Base-by-base conservation (phyloP, 495 filamentous ascomycete genomes). In the Penicillium cataractarum region DNA sequence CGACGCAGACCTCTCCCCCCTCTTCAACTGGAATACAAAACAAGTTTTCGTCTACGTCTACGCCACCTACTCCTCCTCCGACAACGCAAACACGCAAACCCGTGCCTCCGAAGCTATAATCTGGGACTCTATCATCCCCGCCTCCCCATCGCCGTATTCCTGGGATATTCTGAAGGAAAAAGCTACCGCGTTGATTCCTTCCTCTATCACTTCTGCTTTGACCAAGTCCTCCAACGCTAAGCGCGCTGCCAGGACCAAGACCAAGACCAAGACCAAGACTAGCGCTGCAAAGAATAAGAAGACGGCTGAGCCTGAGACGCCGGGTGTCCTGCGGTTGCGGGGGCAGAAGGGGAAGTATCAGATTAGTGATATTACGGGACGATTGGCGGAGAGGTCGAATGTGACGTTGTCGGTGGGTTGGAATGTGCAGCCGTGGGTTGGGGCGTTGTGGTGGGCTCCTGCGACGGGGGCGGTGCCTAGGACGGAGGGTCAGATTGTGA, bases 11-110 rank as follows among this genome's bases (percentile, higher is more conserved):
- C 85, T 99, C 55, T 86, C 87, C 58, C 88, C 90, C 29, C 89
- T 99, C 69, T 97, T 97, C 87, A 96, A 90, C 77, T 99, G 96
- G 96, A 99, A 99, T 81, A 99, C 95, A n/a, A 99, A 99, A 77
- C 92, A 97, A 77, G 77, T 98, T 67, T 99, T 98, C 78, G 86
- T 96, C 75, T 99, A 95, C 83, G 86, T 99, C 51, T 91, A 90
- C 53, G 93, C 93, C 35, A 86, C 87, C 26, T 99, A 94, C 83
- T 90, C 93, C 54, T 83, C 86, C 24, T 68, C 74, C 59, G 72
- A 74, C 61, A 62, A 70, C 40, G 58, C 60, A 61, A 42, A 66
- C 58, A 63, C 70, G 48, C 65, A 59, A 40, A 60, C 74, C 55
- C 82, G 77, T 17, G 67, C 71, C 56, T 82, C 85, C 66, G 86